Evolutionary conservation across 2,329 filamentous ascomycete genomes (phyloP), one percentile per base, ranked within the genome.

Genomic region (Phoma sp.): DNA sequence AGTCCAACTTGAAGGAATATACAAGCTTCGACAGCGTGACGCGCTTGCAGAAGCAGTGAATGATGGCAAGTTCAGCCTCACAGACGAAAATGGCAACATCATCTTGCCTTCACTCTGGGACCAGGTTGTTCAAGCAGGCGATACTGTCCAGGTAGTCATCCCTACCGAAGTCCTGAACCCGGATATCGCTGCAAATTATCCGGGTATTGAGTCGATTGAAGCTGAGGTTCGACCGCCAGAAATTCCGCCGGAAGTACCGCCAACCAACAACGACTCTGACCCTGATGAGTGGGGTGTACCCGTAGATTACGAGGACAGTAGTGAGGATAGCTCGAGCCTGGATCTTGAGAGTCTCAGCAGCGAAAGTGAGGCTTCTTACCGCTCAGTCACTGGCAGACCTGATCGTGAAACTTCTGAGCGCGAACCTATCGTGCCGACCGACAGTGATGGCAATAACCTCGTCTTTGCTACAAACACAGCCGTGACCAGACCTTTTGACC

Each of bases 381-480:
- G 18, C 18, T 18, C 18, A 18, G 18, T 18, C 18, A 18, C 18
- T 18, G 18, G 18, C 18, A 18, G 18, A 18, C 18, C 18, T 18
- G 18, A 18, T 18, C 18, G 18, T 18, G 18, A 18, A 18, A 18
- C 2, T 18, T 18, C 18, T 18, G 18, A 18, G 13, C 52, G 33
- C 14, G 32, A 27, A 25, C 45, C 42, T 4, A 42, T 33, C 3
- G 14, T 50, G 10, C 62, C 69, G 7, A 36, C 50, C 2, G 68
- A 71, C 41, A 24, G 38, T 3, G 67, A 71, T 14, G 64, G 62
- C 2, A 69, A 68, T 25, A 56, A 39, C 4, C 57, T 72, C 2
- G 61, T 66, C 10, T 68, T 69, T 14, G 32, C 47, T 2, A 50
- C 64, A 4, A 40, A 69, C 13, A 62, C 58, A 4, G 54, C 42